Conservation (phyloP, 371 early-diverging fungal genomes). For the Entomophthora muscae region DNA sequence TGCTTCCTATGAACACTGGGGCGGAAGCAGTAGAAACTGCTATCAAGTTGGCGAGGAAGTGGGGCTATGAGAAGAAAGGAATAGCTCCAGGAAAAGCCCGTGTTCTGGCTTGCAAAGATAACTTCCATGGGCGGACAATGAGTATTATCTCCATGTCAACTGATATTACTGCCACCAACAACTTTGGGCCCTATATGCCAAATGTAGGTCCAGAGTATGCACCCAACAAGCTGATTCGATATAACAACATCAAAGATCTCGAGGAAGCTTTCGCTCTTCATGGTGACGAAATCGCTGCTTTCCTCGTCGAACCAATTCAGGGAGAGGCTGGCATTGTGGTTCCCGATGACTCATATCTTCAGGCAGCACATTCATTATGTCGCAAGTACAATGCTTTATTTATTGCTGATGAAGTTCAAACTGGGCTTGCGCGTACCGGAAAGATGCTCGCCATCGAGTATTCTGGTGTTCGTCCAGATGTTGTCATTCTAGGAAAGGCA, state of each 20-base stretch:
- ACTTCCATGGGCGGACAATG: slow-evolving; percentile 96
- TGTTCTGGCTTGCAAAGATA: slow-evolving; percentile 64
- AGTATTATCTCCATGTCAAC: slow-evolving; percentile 90
- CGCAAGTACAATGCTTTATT: slow-evolving; percentile 90
- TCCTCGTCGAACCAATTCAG: slow-evolving; percentile 96
- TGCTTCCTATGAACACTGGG: too few relatives aligned
- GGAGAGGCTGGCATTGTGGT: slow-evolving; percentile 92
- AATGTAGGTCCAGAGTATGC: slow-evolving; percentile 58
- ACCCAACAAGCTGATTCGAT: slow-evolving; percentile 44
- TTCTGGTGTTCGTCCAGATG: too few relatives aligned
- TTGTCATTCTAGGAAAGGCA: too few relatives aligned
- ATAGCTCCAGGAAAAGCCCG: slow-evolving; percentile 73
- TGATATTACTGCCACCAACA: slow-evolving; percentile 65
- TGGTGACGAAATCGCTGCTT: slow-evolving; percentile 69
- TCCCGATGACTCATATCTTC: slow-evolving; percentile 83
- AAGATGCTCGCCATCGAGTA: too few relatives aligned
- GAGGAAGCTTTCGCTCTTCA: slow-evolving; percentile 66
- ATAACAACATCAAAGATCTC: slow-evolving; percentile 73
- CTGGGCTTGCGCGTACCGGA: too few relatives aligned
- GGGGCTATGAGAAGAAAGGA: slow-evolving; percentile 90
- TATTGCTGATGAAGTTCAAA: too few relatives aligned
- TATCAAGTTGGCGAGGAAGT: slow-evolving; percentile 92
- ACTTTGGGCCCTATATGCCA: slow-evolving; percentile 89
- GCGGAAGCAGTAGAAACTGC: too few relatives aligned
- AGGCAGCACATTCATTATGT: slow-evolving; percentile 69